Evolutionary conservation across 2,329 filamentous ascomycete species (phyloP).

Genomic region (Colletotrichum liaoningense): DNA sequence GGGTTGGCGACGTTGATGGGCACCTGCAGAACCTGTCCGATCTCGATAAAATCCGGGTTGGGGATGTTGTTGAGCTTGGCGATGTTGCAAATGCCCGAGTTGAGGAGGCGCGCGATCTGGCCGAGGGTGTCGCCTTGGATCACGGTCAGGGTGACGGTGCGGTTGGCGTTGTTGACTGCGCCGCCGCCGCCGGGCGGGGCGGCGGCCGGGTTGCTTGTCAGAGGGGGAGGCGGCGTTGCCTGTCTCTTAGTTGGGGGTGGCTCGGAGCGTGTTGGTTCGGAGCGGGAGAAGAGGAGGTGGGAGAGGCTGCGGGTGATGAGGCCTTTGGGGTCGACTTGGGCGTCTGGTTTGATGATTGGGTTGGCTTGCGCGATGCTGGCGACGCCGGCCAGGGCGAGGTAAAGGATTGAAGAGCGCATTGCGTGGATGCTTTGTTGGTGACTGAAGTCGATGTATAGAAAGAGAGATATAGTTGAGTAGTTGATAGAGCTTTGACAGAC

Average conservation of each 20-base stretch:
- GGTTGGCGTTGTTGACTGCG: slow-evolving; percentile 8
- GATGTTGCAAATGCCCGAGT: slow-evolving; percentile 34
- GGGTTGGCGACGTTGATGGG: slow-evolving; percentile 23
- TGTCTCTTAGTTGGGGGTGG: slow-evolving; percentile 7
- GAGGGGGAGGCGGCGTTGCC: not conserved
- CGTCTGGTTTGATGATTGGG: not conserved
- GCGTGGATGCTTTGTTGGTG: not conserved
- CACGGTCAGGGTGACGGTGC: slow-evolving; percentile 13
- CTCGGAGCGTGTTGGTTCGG: not conserved
- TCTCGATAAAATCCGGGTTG: slow-evolving; percentile 21
- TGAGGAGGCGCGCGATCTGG: slow-evolving; percentile 20
- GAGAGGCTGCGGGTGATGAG: slow-evolving; percentile 17
- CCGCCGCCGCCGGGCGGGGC: not conserved
- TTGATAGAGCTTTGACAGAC: not conserved
- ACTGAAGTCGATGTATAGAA: not conserved
- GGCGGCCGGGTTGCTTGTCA: not conserved
- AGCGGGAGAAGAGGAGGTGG: not conserved
- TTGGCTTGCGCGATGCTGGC: slow-evolving; percentile 13
- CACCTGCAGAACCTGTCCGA: slow-evolving; percentile 9
- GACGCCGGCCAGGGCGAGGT: slow-evolving; percentile 17
- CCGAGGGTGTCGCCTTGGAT: slow-evolving; percentile 16
- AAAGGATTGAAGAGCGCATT: slow-evolving; percentile 24
- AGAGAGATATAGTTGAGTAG: not conserved
- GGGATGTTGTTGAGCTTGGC: slow-evolving; percentile 23
- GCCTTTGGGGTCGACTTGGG: not conserved